phyloP scores from a whole-genome alignment of 2,329 filamentous ascomycete species.

The Parastagonospora avenae region DNA sequence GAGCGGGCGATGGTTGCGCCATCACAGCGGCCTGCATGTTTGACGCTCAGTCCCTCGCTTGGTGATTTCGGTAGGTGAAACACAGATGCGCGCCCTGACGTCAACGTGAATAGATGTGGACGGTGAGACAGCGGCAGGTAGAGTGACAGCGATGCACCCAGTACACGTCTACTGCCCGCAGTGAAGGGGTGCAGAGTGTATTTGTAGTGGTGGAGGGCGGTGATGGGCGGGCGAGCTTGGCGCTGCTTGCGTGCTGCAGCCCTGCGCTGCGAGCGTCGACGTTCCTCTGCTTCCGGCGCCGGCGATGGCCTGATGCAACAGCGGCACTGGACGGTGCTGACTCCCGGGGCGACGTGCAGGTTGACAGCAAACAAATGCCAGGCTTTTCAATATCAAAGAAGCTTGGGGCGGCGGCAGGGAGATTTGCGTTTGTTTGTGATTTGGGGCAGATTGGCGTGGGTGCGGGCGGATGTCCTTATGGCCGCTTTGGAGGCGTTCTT shows the following conservation, averaged over 20 bases:
- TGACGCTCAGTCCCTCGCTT: constrained; percentile 21
- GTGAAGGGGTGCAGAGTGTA: constrained; percentile 14
- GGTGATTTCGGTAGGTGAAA: constrained; percentile 26
- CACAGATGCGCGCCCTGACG: constrained; percentile 34
- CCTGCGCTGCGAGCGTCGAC: constrained; percentile 22
- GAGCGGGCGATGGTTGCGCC: constrained; percentile 27
- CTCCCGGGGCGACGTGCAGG: no score
- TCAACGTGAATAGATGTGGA: constrained; percentile 21
- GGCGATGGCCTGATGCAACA: constrained; percentile 26
- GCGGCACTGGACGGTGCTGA: neutral
- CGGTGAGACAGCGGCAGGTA: neutral
- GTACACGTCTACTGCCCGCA: constrained; percentile 6
- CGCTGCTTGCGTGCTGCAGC: constrained; percentile 23
- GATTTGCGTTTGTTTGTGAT: neutral
- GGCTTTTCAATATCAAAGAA: no score
- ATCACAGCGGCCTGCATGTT: constrained; percentile 38
- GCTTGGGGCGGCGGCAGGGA: neutral
- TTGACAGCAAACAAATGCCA: no score
- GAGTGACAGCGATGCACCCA: neutral
- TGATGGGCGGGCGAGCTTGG: constrained; percentile 22
- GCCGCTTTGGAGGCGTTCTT: constrained; percentile 12
- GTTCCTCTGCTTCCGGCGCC: constrained; percentile 34
- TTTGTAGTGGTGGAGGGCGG: constrained; percentile 22
- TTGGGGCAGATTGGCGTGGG: neutral
- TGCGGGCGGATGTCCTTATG: constrained; percentile 17